phyloP scores from a whole-genome alignment of 257 asterid species.

The Fraxinus quadrangulata region DNA sequence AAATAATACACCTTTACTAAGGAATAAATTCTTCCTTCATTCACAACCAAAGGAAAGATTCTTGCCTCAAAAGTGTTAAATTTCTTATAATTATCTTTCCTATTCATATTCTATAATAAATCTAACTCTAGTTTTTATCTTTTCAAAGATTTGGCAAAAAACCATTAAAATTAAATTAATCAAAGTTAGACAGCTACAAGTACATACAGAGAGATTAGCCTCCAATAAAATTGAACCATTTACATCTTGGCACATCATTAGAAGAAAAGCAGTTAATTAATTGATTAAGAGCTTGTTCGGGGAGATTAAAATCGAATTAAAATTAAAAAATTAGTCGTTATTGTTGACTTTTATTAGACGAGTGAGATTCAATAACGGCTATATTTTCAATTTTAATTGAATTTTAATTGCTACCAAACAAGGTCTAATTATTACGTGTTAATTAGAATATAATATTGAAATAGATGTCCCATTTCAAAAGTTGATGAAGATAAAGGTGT shows the following conservation, averaged over 20 bases:
- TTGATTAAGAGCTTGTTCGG: no score
- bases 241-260: conserved; percentile 23
- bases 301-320: no score
- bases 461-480: conserved; percentile 49
- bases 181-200: background rate
- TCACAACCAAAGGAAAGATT: conserved; percentile 51
- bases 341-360: no score
- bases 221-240: conserved; percentile 7
- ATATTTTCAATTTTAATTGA: no score
- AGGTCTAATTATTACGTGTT: background rate
- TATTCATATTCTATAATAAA: background rate
- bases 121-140: no score
- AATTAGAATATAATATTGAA: background rate
- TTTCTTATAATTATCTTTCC: conserved; percentile 15
- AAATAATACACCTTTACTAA: conserved; percentile 2
- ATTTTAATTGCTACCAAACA: no score
- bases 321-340: no score
- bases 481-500: conserved; percentile 37
- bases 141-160: no score
- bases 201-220: background rate
- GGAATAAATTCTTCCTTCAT: conserved; percentile 52
- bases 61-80: conserved; percentile 31
- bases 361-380: no score
- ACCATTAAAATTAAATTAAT: background rate
- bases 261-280: conserved; percentile 27